Base-by-base conservation (phyloP, 176 grass and related monocot species). In the Triticum timopheevii region DNA sequence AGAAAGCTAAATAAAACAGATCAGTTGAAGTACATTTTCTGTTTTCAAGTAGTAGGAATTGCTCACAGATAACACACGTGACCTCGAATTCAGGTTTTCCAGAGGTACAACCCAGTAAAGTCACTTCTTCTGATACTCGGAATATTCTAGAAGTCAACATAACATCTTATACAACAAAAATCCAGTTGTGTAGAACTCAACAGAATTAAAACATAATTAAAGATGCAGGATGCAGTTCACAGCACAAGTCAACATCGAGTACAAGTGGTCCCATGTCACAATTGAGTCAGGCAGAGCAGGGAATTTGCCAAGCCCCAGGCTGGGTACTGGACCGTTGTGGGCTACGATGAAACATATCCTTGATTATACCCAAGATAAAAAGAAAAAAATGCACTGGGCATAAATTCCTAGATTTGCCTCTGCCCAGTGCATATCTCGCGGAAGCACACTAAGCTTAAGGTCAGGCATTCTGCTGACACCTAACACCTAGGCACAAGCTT, bases 61-160 rank as follows among this genome's bases (percentile, higher is more conserved):
- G 23, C 59, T 67, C 5, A 61, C 19, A 87, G 34, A 58, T 73
- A 82, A 86, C 16, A 77, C 28, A 63, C 67, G 49, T 77, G 50
- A 47, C 10, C 4, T 15, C 3, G 5, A n/a, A 9, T 31, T 13
- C 69, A 47, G 39, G 10, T 72, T 39, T 64, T 36, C 22, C 5
- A 69, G 22, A 63, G 13, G n/a, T 42, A 68, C n/a, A 36, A 19
- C 13, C 19, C 7, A 83, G 11, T 71, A 27, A 33, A 40, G 54
- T 56, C 54, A 13, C 82, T 85, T 84, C 5, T 84, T 79, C 25
- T 23, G 34, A 79, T 30, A 40, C 42, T 81, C 24, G 10, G 19
- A 70, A 77, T 58, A 20, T 58, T 56, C 16, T 61, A 77, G 30
- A 33, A 52, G 42, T 81, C 16, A 25, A 61, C 9, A 44, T 44